Base-by-base conservation (phyloP, 1,139 yeast genomes). In the Arxiozyma telluris region DNA sequence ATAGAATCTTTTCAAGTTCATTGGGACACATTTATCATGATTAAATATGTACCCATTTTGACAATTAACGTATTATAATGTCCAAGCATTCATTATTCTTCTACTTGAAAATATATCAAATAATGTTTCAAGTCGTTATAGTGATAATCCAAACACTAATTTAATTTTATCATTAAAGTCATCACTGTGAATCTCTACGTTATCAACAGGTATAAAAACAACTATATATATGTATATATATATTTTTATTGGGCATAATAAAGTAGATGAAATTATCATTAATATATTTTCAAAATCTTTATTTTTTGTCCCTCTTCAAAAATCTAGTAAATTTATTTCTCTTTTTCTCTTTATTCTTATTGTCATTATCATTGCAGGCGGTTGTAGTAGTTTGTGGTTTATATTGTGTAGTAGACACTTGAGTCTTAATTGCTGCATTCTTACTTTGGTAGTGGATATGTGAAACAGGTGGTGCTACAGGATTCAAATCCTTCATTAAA, bases 281-380 rank as follows among this genome's bases (percentile, higher is more conserved):
- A 21, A 44, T 18, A 44, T 11, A 8, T 18, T 18, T 22, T 23
- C 41, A 20, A 30, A 20, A 34, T 12, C 6, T 23, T 44, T 47
- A 45, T 17, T 38, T 53, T 48, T 39, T 50, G 54, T 59, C 61
- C 44, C 59, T 62, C 9, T 61, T 60, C 30, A 55, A 47, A 27
- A 57, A 55, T 42, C 63, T 62, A 12, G 64, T 58, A 18, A 67
- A 63, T 49, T 65, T 68, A 43, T 62, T 57, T 34, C 64, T 64
- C 52, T 66, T 67, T 54, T 68, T 67, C 52, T 63, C 64, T 48
- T 64, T 65, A 17, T 54, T 53, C 22, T 47, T 50, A 25, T 39
- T 21, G 17, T 12, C 30, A 15, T 38, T 48, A 11, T 25, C 27
- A 39, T 60, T 23, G 55, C 57, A 17, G 50, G 50, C 30, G 55